Evolutionary conservation across 2,329 filamentous ascomycete species (phyloP).

Genomic region (Scedosporium dehoogii): DNA sequence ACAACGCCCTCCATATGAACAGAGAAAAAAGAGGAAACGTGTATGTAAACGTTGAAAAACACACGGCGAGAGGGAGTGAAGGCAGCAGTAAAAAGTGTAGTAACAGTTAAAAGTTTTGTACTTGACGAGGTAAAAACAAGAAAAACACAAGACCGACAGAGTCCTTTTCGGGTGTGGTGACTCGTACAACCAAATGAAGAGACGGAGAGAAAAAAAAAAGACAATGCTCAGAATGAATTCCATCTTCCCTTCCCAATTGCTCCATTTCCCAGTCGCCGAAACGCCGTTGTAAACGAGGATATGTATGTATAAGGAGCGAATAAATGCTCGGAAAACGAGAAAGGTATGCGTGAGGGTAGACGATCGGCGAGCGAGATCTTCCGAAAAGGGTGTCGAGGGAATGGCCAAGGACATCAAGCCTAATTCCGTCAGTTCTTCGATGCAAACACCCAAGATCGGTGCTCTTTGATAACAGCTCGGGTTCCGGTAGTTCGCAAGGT

Average conservation of each 20-base stretch:
- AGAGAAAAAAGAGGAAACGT: not conserved
- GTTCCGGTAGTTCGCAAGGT: too few species aligned
- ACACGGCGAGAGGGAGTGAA: constrained; percentile 1
- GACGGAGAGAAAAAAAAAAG: not conserved
- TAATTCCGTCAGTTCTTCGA: too few species aligned
- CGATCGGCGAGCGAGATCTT: not conserved
- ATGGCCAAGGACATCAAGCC: too few species aligned
- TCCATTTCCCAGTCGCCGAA: not conserved
- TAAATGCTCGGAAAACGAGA: too few species aligned
- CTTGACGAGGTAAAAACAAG: not conserved
- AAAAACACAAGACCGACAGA: not conserved
- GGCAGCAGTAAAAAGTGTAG: not conserved
- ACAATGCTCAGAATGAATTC: not conserved
- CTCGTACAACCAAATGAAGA: not conserved
- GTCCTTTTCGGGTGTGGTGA: not conserved
- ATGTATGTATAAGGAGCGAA: not conserved
- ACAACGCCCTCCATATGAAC: not conserved
- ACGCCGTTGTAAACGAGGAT: not conserved
- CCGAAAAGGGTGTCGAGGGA: too few species aligned
- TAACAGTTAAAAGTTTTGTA: not conserved
- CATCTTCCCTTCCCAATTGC: not conserved
- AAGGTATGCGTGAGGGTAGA: not conserved
- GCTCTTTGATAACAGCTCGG: too few species aligned
- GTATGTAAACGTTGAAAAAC: not conserved
- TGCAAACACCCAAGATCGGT: too few species aligned